Percentiles rank a stretch among this genome's conserved stretches.
These are phyloP conservation scores for Trichoderma breve DNA, from an alignment of 2,329 filamentous ascomycete genomes.

Conservation along the genomic window DNA sequence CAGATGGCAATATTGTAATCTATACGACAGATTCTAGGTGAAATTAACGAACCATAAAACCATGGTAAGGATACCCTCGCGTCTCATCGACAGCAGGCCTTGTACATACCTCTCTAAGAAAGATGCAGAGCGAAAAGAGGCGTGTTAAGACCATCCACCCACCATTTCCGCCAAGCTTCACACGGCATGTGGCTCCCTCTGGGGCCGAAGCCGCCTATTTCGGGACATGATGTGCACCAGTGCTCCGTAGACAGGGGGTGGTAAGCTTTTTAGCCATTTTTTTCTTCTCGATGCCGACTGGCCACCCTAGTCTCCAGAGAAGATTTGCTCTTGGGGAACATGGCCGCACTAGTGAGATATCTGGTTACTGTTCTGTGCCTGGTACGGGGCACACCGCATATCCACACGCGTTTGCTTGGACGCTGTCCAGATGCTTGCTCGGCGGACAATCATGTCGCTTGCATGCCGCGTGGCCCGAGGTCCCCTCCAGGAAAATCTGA, in stretches of 20 bases:
- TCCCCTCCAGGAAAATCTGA: neutral
- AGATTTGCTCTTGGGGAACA: neutral
- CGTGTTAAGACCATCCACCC: constrained; percentile 13
- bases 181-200: constrained; percentile 29
- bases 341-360: neutral
- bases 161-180: constrained; percentile 29
- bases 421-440: neutral
- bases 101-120: neutral
- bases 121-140: neutral
- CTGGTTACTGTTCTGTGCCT: neutral
- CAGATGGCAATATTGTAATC: neutral
- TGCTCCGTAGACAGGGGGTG: constrained; percentile 17
- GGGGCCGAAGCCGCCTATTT: constrained; percentile 24
- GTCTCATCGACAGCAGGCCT: neutral
- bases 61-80: neutral
- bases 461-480: constrained; percentile 16
- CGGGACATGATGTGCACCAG: constrained; percentile 25
- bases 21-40: neutral
- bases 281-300: constrained; percentile 20
- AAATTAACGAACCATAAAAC: neutral
- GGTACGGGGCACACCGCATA: constrained; percentile 13
- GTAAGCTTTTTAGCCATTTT: constrained; percentile 23
- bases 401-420: neutral
- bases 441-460: constrained; percentile 11
- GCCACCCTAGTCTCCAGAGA: constrained; percentile 1